phyloP scores from a whole-genome alignment of 805 yeast genomes.

The Komagataella phaffii region DNA sequence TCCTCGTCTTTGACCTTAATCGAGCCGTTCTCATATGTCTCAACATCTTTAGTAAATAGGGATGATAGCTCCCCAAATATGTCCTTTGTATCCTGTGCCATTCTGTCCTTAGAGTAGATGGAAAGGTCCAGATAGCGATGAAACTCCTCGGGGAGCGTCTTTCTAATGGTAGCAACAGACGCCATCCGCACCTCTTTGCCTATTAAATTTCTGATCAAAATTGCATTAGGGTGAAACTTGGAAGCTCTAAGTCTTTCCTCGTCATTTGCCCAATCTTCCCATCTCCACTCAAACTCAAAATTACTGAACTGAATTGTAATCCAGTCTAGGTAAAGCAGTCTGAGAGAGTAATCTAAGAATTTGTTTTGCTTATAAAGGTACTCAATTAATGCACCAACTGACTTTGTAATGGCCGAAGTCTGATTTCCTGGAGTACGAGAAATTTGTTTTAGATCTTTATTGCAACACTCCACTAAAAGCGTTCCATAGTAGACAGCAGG shows the following conservation, averaged over 20 bases:
- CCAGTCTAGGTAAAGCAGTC: constrained; percentile 74
- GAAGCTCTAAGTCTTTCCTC: constrained; percentile 35
- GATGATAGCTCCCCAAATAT: constrained; percentile 15
- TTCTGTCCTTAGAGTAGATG: constrained; percentile 19
- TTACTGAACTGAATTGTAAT: constrained; percentile 86
- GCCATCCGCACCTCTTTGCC: constrained; percentile 76
- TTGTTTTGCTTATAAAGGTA: constrained; percentile 60
- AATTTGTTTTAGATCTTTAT: constrained; percentile 49
- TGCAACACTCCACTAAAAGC: constrained; percentile 76
- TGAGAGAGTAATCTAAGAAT: constrained; percentile 62
- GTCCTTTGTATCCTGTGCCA: constrained; percentile 21
- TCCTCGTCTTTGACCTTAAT: constrained; percentile 12
- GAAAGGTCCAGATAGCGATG: constrained; percentile 31
- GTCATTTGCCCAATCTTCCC: constrained; percentile 78
- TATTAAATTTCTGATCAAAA: constrained; percentile 65
- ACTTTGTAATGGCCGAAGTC: constrained; percentile 60
- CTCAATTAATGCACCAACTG: constrained; percentile 84
- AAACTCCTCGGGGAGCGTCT: constrained; percentile 55
- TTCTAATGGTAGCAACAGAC: constrained; percentile 57
- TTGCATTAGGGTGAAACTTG: constrained; percentile 57
- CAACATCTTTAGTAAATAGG: not conserved
- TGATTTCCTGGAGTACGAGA: constrained; percentile 5
- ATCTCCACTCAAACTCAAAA: constrained; percentile 93
- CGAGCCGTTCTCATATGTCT: constrained; percentile 5
- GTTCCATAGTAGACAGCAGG: constrained; percentile 73